phyloP scores from a whole-genome alignment of 768 basidiomycete genomes.

The Crucibulum laeve region DNA sequence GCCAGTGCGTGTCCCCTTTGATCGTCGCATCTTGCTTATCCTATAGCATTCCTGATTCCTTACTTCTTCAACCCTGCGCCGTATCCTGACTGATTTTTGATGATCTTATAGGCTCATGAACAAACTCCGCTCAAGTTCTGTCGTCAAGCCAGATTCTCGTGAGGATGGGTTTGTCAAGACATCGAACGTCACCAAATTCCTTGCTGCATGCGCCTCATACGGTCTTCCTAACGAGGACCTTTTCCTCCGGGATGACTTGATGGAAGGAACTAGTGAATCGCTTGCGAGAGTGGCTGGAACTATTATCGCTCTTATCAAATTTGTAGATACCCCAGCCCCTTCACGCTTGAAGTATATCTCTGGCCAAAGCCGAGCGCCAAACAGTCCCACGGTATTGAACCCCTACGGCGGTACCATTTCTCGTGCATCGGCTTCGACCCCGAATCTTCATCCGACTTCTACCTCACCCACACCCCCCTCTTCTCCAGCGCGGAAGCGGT shows the following conservation, averaged over 20 bases:
- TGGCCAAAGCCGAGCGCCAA: slow-evolving; percentile 29
- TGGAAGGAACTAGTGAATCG: slow-evolving; percentile 53
- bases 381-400: slow-evolving; percentile 8
- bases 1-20: slow-evolving; percentile 63
- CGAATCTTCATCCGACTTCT: slow-evolving; percentile 42
- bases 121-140: slow-evolving; percentile 59
- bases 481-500: slow-evolving; percentile 37
- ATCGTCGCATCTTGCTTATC: slow-evolving; percentile 9
- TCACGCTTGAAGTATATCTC: slow-evolving; percentile 42
- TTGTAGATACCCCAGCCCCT: slow-evolving; percentile 50
- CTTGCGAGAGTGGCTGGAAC: slow-evolving; percentile 71
- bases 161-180: slow-evolving; percentile 64
- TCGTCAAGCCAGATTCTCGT: slow-evolving; percentile 59
- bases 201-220: slow-evolving; percentile 68
- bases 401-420: slow-evolving; percentile 35
- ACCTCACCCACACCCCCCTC: slow-evolving; percentile 32
- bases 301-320: slow-evolving; percentile 63
- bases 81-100: no score
- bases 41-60: slow-evolving; percentile 11
- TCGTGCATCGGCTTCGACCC: slow-evolving; percentile 55
- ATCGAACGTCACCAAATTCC: slow-evolving; percentile 73
- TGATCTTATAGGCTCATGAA: slow-evolving; percentile 62
- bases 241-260: slow-evolving; percentile 66
- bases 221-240: slow-evolving; percentile 60
- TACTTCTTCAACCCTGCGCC: slow-evolving; percentile 1